Conservation (phyloP, 1,284 basidiomycete genomes). For the Trichosporon inkin region DNA sequence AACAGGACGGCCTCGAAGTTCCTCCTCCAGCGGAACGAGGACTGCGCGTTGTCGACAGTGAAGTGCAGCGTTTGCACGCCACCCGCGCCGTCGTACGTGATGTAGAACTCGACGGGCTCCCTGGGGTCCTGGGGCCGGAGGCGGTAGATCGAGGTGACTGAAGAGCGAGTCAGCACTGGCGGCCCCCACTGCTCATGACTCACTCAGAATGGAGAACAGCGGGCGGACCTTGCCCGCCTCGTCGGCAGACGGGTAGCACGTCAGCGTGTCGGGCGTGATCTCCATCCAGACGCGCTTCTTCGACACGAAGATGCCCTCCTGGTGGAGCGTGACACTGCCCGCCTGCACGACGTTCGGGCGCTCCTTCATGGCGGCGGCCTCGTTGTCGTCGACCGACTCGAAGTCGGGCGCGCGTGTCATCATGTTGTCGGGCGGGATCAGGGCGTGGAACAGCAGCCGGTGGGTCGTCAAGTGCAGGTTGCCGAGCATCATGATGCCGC, state of each 20-base stretch:
- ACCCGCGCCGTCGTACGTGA: constrained; percentile 48
- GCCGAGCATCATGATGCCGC: constrained; percentile 58
- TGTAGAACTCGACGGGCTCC: constrained; percentile 52
- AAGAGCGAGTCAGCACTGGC: background rate
- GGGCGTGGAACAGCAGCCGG: constrained; percentile 63
- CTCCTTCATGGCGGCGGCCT: constrained; percentile 11
- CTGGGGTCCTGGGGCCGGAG: constrained; percentile 53
- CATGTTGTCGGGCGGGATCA: constrained; percentile 54
- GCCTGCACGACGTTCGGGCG: constrained; percentile 52
- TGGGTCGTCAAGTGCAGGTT: constrained; percentile 64
- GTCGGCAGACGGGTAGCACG: constrained; percentile 58
- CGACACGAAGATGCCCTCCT: constrained; percentile 46
- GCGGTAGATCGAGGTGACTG: constrained; percentile 45
- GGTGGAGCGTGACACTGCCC: constrained; percentile 58
- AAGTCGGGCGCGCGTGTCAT: constrained; percentile 33
- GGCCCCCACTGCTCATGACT: constrained; percentile 31
- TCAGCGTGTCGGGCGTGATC: constrained; percentile 60
- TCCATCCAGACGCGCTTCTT: constrained; percentile 63
- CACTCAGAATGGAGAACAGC: constrained; percentile 57
- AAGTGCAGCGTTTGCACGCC: constrained; percentile 45
- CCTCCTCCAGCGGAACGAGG: constrained; percentile 60
- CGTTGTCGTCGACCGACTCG: constrained; percentile 15
- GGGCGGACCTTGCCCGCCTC: constrained; percentile 59
- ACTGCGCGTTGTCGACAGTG: constrained; percentile 59
- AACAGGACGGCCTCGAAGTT: constrained; percentile 55